These are phyloP conservation scores for Trichoderma simmonsii DNA, from an alignment of 2,329 filamentous ascomycete genomes.

Conservation along the genomic window DNA sequence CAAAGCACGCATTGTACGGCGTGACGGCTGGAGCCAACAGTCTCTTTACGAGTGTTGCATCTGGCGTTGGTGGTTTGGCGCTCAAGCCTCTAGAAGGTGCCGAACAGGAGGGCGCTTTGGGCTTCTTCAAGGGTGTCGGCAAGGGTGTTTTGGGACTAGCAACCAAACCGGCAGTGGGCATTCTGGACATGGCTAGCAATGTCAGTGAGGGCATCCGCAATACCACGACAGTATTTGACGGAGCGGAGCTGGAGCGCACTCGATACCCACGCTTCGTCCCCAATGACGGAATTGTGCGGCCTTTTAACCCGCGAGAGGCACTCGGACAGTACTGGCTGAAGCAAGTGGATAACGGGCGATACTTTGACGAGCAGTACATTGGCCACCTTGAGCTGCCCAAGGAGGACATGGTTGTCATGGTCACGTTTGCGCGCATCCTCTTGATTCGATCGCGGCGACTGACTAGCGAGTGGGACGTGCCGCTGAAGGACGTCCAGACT, in stretches of 20 bases:
- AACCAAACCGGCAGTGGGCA: constrained; percentile 94
- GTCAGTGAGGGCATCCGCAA: constrained; percentile 97
- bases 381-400: constrained; percentile 89
- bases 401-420: constrained; percentile 84
- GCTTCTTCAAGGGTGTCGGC: constrained; percentile 96
- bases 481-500: constrained; percentile 92
- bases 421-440: constrained; percentile 85
- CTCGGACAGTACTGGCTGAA: constrained; percentile 98
- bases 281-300: constrained; percentile 86
- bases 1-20: constrained; percentile 95
- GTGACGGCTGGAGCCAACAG: constrained; percentile 95
- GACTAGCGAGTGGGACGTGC: constrained; percentile 91
- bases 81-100: constrained; percentile 93
- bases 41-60: constrained; percentile 87
- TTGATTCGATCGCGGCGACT: constrained; percentile 83
- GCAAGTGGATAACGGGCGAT: constrained; percentile 94
- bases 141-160: constrained; percentile 93
- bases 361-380: constrained; percentile 97
- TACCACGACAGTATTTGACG: constrained; percentile 97
- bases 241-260: constrained; percentile 88
- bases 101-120: constrained; percentile 88
- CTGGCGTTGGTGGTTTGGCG: constrained; percentile 88
- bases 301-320: constrained; percentile 91
- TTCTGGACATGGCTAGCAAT: constrained; percentile 95
- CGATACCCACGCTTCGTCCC: constrained; percentile 92